phyloP scores from a whole-genome alignment of 495 filamentous ascomycete genomes.

The Neurospora sp. region DNA sequence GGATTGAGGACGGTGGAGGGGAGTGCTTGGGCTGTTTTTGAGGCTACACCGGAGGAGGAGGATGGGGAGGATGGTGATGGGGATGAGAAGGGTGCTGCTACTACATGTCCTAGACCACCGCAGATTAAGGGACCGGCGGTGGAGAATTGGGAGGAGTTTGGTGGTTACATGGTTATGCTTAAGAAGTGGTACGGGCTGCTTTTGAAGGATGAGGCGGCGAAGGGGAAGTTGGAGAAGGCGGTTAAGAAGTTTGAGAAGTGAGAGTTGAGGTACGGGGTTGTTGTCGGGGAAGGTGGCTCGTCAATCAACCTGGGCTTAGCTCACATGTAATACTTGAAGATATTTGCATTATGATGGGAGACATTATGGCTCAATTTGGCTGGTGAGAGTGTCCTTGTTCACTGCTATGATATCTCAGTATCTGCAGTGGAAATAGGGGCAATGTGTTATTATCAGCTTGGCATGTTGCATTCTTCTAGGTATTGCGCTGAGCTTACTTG shows the following conservation, averaged over 20 bases:
- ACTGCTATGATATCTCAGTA: neutral
- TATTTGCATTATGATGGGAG: neutral
- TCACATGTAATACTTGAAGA: neutral
- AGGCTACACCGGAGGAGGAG: constrained; percentile 15
- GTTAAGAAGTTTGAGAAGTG: constrained; percentile 27
- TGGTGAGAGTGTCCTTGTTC: neutral
- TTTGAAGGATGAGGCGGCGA: constrained; percentile 20
- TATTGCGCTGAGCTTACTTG: neutral
- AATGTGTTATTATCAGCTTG: neutral
- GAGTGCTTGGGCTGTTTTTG: constrained; percentile 57
- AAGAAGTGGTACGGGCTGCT: constrained; percentile 32
- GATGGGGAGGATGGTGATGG: neutral
- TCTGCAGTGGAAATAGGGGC: neutral
- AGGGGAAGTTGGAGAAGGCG: constrained; percentile 30
- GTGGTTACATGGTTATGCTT: constrained; percentile 22
- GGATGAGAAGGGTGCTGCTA: neutral
- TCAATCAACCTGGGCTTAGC: neutral
- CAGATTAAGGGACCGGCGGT: constrained; percentile 38
- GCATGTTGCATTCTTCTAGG: neutral
- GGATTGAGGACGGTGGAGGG: constrained; percentile 33
- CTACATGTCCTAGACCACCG: constrained; percentile 8
- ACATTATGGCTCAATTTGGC: neutral
- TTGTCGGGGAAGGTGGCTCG: no score
- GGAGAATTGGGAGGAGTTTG: constrained; percentile 30
- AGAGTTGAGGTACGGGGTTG: no score